Evolutionary conservation across 768 basidiomycete species (phyloP), one percentile per base, ranked within the genome.

Genomic region (Termitomyces sp.): DNA sequence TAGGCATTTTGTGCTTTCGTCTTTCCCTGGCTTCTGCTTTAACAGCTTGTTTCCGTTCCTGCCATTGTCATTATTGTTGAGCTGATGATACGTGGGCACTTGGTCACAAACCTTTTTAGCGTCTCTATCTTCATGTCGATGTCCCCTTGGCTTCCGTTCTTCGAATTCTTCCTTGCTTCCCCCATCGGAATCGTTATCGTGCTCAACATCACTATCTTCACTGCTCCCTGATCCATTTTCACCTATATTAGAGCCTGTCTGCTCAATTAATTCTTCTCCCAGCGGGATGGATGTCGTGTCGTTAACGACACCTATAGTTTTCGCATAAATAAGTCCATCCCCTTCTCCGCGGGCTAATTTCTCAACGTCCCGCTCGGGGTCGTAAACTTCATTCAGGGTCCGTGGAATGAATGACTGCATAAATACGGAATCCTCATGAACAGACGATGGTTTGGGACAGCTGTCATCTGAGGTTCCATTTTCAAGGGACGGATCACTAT

Each of bases 1-100:
- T 98, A 47, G 95, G 91, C 79, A 98, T 93, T 76, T 98, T 98
- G 64, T 83, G 79, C 71, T 94, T 92, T 60, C 96, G 80, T 70
- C 83, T 90, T 75, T 97, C 94, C 66, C 87, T 81, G 40, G 90
- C 86, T 70, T 92, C 91, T 55, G 86, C 87, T 70, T 98, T 98
- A 28, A 81, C 83, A 4, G 86, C 85, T 68, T 92, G 92, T 74
- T 98, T 98, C 24, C 95, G 85, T 71, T 95, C 94, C 94, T 96
- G 63, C 18, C 47, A 45, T 56, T 52, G 54, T 60, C 40, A 49
- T 56, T 55, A 35, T 33, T 1, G 3, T 44, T 48, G 35, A 61
- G 52, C 28, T 28, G 33, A 51, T 33, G 40, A 10, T 10, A 41
- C n/a, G 40, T 41, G 9, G n/a, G 16, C 14, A 8, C n/a, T 5